Evolutionary conservation across 805 yeast genomes (phyloP), one percentile per base, ranked within the genome.

Genomic region (Hanseniaspora vineae): DNA sequence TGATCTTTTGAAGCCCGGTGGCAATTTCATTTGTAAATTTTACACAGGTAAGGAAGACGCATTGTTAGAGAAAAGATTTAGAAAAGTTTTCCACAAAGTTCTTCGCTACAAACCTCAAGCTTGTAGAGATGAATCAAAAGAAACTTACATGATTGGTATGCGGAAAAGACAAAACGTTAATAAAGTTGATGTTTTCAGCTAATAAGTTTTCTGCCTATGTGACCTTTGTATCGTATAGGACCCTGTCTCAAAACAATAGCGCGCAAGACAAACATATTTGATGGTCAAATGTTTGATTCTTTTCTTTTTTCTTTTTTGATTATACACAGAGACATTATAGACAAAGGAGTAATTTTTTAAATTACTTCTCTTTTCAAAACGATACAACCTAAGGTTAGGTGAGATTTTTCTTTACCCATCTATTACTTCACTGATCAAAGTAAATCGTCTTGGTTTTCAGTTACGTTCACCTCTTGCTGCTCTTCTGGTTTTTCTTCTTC

Each of bases 41-140:
- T 89, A 76, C 62, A 76, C 89, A 0, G 98, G 98, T 0, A 69
- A 73, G 39, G 95, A 87, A 55, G 97, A 88, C 56, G 58, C 57
- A 13, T 59, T 71, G 4, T 67, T 90, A n/a, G 84, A 84, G 54
- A 58, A 64, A 15, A 68, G 84, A 54, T 65, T 90, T 51, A 65
- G 67, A 32, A 65, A 62, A 44, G 76, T 76, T 15, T 92, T 92
- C 62, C 64, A 66, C 2, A 72, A 66, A 45, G 96, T 88, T 0
- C 62, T 66, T 45, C 69, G 85, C 47, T 78, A 74, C 56, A 92
- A 92, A 60, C 98, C 98, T 0, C 70, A 67, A 10, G 87, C 97
- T 0, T 80, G 89, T 31, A 70, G 97, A 46, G 64, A 68, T 15
- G 94, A 82, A 55, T 86, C 94, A 52, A 76, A 79, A 50, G 98